Evolutionary conservation across 495 filamentous ascomycete species (phyloP).

Genomic region (Neohortaea acidophila): DNA sequence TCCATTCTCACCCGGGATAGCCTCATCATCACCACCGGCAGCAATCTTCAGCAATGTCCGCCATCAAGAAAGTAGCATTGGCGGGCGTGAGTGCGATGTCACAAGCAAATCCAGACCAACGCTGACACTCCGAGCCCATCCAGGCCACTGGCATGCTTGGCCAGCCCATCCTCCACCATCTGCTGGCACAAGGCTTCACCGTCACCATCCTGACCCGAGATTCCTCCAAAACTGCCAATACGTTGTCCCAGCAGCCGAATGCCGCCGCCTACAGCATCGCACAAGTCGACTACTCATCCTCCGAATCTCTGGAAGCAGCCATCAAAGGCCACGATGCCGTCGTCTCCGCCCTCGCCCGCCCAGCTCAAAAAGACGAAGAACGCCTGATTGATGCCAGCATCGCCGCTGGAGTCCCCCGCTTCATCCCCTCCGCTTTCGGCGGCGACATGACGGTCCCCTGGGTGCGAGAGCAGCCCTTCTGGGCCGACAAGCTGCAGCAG

Average conservation of each 20-base stretch:
- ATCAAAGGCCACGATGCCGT: conserved; percentile 37
- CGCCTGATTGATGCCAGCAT: conserved; percentile 27
- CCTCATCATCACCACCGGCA: too few relatives aligned
- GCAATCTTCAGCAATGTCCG: too few relatives aligned
- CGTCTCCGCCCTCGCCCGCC: conserved; percentile 24
- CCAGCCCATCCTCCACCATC: conserved; percentile 36
- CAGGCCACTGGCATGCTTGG: conserved; percentile 48
- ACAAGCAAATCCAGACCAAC: too few relatives aligned
- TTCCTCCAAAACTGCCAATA: conserved; percentile 26
- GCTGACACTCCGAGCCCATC: too few relatives aligned
- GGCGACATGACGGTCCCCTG: conserved; percentile 21
- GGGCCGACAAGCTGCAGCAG: conserved; percentile 29
- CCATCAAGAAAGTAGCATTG: too few relatives aligned
- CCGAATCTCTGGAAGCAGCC: too few relatives aligned
- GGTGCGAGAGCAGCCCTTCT: conserved; percentile 28
- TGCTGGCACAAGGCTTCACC: conserved; percentile 40
- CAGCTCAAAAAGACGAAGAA: conserved; percentile 17
- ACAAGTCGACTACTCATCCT: too few relatives aligned
- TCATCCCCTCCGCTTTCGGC: conserved; percentile 28
- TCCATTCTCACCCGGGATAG: too few relatives aligned
- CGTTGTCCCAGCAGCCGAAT: conserved; percentile 38
- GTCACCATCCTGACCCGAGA: conserved; percentile 44
- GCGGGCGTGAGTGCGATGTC: too few relatives aligned
- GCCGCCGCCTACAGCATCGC: conserved; percentile 32
- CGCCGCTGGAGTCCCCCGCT: conserved; percentile 26